These are phyloP conservation scores for Glarea lozoyensis DNA, from an alignment of 495 filamentous ascomycete species.

Conservation along the genomic window DNA sequence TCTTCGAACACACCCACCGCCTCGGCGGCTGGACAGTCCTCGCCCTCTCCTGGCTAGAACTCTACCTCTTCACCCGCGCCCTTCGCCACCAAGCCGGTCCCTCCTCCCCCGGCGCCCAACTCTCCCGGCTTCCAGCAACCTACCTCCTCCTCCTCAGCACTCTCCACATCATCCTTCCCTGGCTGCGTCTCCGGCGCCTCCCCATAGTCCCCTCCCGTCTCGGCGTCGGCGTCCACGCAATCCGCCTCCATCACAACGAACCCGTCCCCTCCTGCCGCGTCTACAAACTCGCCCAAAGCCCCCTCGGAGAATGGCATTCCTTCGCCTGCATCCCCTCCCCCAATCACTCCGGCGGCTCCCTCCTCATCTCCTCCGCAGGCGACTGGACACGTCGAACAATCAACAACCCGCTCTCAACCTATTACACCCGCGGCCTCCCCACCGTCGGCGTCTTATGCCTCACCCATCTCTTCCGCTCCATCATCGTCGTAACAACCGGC, in stretches of 20 bases:
- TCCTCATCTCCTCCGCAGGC: slow-evolving; percentile 54
- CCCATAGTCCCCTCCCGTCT: slow-evolving; percentile 52
- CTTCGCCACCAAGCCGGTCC: slow-evolving; percentile 8
- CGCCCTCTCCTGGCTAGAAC: slow-evolving; percentile 49
- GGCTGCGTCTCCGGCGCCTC: slow-evolving; percentile 55
- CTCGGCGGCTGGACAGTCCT: slow-evolving; percentile 56
- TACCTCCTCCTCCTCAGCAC: slow-evolving; percentile 60
- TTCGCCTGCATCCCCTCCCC: slow-evolving; percentile 66
- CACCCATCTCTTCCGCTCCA: slow-evolving; percentile 55
- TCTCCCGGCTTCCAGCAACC: slow-evolving; percentile 50
- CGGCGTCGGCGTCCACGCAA: slow-evolving; percentile 50
- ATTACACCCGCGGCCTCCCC: slow-evolving; percentile 41
- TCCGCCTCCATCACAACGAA: slow-evolving; percentile 62
- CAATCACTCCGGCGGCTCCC: slow-evolving; percentile 43
- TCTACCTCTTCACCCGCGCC: slow-evolving; percentile 26
- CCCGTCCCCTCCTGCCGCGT: slow-evolving; percentile 46
- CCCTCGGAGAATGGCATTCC: slow-evolving; percentile 69
- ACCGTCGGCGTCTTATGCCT: slow-evolving; percentile 65
- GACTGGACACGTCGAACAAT: slow-evolving; percentile 61
- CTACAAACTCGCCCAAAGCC: slow-evolving; percentile 45
- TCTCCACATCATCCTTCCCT: slow-evolving; percentile 53
- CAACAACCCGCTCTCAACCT: slow-evolving; percentile 44
- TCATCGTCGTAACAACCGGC: slow-evolving; percentile 74
- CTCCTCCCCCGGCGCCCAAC: slow-evolving; percentile 22
- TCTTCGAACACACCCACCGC: slow-evolving; percentile 59